Base-by-base conservation (phyloP, 2,329 filamentous ascomycete species). In the Thelonectria rubi region DNA sequence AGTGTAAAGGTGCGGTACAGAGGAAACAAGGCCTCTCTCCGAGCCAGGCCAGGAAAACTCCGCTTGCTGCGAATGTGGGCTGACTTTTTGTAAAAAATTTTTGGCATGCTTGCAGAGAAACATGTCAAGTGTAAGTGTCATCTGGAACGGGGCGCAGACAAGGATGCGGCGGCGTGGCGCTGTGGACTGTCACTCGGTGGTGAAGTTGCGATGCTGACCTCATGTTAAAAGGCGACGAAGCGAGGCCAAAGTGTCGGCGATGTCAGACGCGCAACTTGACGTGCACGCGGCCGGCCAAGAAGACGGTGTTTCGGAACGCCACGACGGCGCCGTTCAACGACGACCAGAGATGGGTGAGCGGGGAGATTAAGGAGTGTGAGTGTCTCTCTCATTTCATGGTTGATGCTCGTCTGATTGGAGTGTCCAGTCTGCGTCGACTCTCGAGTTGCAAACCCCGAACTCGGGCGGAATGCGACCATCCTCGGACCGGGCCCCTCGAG, bases 301-400 rank as follows among this genome's bases (percentile, higher is more conserved):
- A 70, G 64, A 77, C 75, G 0, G 73, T 79, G 6, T 79, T 79
- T 64, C 73, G 74, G 5, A 76, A 78, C 45, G 72, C 75, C 11
- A 73, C 76, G 0, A 67, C 70, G 1, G 73, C 72, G 34, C 71
- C 69, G 8, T 75, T 79, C 43, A 71, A 75, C 49, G 72, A 70
- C 5, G 69, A 75, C 53, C 76, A 79, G 64, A 71, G 74, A 57
- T 78, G 76, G 77, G 76, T 78, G 8, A 75, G 73, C 8, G 77
- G 73, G 43, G 70, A 74, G 30, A 72, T 75, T 1, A 71, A 67
- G 49, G 69, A 77, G 32, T 78, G 77, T 79, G 58, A 56, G 76
- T 66, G 7, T 5, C 3, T 34, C 32, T 14, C 9, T 34, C 11
- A 7, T 7, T 12, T 15, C 30, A 11, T 43, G 4, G 12, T 2